phyloP scores from a whole-genome alignment of 2,329 filamentous ascomycete species.

The Endocalyx cinctus region DNA sequence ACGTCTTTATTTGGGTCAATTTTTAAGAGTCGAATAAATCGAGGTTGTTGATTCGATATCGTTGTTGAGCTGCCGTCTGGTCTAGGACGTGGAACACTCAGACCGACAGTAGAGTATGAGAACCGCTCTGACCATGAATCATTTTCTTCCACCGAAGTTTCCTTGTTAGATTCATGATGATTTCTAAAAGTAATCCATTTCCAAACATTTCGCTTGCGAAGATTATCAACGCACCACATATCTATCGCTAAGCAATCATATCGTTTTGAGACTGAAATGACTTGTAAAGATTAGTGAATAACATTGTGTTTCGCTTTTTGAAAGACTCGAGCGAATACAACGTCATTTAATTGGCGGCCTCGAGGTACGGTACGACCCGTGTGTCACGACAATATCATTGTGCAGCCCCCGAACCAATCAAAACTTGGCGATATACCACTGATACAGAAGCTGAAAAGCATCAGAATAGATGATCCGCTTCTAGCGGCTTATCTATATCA shows the following conservation, averaged over 20 bases:
- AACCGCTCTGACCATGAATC: constrained; percentile 3
- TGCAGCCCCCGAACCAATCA: constrained; percentile 6
- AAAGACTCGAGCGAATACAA: constrained; percentile 6
- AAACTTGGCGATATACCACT: constrained; percentile 3
- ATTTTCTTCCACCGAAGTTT: background rate
- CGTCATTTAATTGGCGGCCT: constrained; percentile 9
- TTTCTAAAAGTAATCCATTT: constrained; percentile 2
- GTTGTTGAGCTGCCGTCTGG: background rate
- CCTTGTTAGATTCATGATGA: background rate
- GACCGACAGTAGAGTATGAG: constrained; percentile 8
- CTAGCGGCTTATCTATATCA: too few species aligned
- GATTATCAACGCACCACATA: constrained; percentile 11
- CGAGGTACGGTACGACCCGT: too few species aligned
- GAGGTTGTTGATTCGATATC: background rate
- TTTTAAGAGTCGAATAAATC: constrained; percentile 12
- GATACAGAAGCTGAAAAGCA: too few species aligned
- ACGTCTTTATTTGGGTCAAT: constrained; percentile 8
- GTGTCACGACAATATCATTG: too few species aligned
- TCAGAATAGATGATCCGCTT: too few species aligned
- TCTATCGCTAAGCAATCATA: constrained; percentile 5
- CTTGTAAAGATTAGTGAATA: constrained; percentile 1
- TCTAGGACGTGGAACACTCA: constrained; percentile 3
- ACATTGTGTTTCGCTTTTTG: constrained; percentile 9
- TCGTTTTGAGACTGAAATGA: constrained; percentile 5
- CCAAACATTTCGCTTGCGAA: constrained; percentile 5